Evolutionary conservation across 2,329 filamentous ascomycete species (phyloP).

Genomic region (Sarocladium kiliense): DNA sequence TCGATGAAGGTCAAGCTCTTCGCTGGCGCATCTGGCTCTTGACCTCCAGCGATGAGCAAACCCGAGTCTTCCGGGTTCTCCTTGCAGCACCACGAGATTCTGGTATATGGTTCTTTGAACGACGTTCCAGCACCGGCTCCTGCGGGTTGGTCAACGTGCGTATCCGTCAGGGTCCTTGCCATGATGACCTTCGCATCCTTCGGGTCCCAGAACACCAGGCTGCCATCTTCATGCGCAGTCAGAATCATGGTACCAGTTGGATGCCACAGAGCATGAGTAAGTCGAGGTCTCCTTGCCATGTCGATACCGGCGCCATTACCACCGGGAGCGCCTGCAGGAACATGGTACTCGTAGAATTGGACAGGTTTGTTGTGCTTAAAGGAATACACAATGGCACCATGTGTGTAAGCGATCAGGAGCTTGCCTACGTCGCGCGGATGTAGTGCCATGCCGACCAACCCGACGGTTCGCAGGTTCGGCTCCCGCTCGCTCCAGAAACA

Average conservation of each 20-base stretch:
- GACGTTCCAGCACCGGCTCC: constrained; percentile 36
- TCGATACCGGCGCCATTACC: constrained; percentile 62
- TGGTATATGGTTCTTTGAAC: constrained; percentile 68
- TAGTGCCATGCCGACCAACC: constrained; percentile 73
- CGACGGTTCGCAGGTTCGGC: constrained; percentile 52
- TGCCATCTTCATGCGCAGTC: constrained; percentile 85
- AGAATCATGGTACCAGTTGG: constrained; percentile 86
- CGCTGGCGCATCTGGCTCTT: constrained; percentile 57
- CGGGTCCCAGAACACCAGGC: constrained; percentile 88
- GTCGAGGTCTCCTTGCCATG: constrained; percentile 60
- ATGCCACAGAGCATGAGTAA: constrained; percentile 89
- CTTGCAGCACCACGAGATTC: constrained; percentile 90
- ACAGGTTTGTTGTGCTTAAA: constrained; percentile 84
- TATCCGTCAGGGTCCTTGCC: constrained; percentile 73
- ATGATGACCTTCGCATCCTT: constrained; percentile 81
- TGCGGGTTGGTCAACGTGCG: constrained; percentile 65
- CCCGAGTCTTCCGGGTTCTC: constrained; percentile 90
- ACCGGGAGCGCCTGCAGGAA: constrained; percentile 80
- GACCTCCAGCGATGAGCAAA: constrained; percentile 79
- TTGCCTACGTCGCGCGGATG: constrained; percentile 92
- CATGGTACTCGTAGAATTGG: constrained; percentile 76
- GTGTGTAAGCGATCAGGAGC: constrained; percentile 82
- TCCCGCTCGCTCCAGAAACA: constrained; percentile 80
- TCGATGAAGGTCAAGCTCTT: constrained; percentile 87
- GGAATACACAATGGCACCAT: constrained; percentile 85